phyloP scores from a whole-genome alignment of 768 basidiomycete species.

The Boletus reticuloceps region DNA sequence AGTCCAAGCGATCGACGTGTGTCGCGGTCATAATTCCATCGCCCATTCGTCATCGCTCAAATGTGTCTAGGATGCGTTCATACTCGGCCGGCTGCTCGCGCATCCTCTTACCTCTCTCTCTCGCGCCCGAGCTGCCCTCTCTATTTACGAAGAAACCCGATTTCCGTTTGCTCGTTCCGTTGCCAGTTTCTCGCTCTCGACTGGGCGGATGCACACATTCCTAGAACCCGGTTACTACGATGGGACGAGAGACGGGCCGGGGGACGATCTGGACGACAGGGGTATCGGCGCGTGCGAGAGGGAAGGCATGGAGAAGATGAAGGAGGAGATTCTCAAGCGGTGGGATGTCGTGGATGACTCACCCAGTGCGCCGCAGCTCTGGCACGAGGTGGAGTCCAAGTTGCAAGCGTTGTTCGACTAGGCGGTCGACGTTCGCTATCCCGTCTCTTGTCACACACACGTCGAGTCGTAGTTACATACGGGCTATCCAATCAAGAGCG shows the following conservation, averaged over 20 bases:
- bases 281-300: conserved; percentile 9
- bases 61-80: conserved; percentile 13
- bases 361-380: conserved; percentile 6
- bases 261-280: conserved; percentile 4
- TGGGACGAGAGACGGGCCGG: conserved; percentile 8
- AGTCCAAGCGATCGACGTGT: conserved; percentile 28
- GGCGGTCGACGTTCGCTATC: not conserved
- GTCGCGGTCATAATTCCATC: not conserved
- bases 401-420: not conserved
- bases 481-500: too few species aligned
- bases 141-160: conserved; percentile 11
- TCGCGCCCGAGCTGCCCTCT: conserved; percentile 1
- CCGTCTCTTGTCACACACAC: not conserved
- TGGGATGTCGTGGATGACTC: conserved; percentile 16
- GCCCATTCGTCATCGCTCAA: not conserved
- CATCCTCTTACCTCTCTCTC: conserved; percentile 14
- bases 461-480: too few species aligned
- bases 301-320: conserved; percentile 16
- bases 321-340: conserved; percentile 7
- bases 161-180: conserved; percentile 15
- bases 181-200: conserved; percentile 13
- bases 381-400: conserved; percentile 16
- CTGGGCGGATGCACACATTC: conserved; percentile 20
- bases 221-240: conserved; percentile 19
- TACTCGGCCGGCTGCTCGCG: conserved; percentile 24